Conservation (phyloP, 2,329 filamentous ascomycete species). For the Cladorrhinum sp. region DNA sequence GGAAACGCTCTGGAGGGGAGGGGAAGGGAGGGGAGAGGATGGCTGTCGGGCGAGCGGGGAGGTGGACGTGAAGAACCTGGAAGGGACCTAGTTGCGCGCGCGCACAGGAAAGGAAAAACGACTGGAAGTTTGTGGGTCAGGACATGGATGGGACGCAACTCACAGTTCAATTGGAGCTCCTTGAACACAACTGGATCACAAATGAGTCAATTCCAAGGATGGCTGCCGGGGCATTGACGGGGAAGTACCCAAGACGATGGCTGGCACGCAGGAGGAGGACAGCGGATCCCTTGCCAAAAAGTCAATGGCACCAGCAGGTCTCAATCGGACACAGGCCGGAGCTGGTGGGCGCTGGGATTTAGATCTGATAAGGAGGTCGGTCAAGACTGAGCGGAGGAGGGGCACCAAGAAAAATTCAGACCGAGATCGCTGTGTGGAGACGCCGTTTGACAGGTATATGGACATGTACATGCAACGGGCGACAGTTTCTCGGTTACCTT, state of each 20-base stretch:
- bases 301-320: conserved; percentile 22
- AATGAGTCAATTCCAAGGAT: conserved; percentile 25
- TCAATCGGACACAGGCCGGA: conserved; percentile 20
- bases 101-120: background rate
- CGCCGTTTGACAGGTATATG: background rate
- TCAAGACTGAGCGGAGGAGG: conserved; percentile 22
- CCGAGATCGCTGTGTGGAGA: conserved; percentile 28
- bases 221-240: conserved; percentile 24
- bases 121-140: background rate
- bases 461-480: background rate
- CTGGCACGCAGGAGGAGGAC: conserved; percentile 7
- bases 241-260: conserved; percentile 11
- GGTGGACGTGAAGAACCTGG: background rate
- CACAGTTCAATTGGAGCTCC: conserved; percentile 4
- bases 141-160: background rate
- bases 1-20: background rate
- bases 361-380: conserved; percentile 20
- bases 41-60: background rate
- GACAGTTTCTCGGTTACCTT: background rate
- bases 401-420: conserved; percentile 26
- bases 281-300: conserved; percentile 18
- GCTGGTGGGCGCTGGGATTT: conserved; percentile 16
- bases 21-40: background rate
- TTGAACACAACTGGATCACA: conserved; percentile 15
- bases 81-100: background rate